Percentiles rank a stretch among this genome's conserved stretches.
phyloP scores from a whole-genome alignment of 208 protist genomes.

The Leishmania tarentolae region DNA sequence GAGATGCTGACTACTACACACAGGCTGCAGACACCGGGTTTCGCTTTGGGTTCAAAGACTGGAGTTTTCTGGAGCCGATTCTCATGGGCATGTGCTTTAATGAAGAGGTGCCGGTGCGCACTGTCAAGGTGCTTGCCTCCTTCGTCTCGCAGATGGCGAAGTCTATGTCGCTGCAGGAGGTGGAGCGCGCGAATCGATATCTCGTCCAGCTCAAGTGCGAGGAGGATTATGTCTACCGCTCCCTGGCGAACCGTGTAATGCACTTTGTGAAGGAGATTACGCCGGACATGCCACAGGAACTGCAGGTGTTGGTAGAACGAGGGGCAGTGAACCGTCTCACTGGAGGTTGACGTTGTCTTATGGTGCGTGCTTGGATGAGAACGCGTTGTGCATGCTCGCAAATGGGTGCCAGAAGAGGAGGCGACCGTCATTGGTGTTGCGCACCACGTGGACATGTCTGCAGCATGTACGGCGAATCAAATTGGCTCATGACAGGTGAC shows the following conservation, averaged over 20 bases:
- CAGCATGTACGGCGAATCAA: no score
- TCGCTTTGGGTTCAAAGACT: constrained; percentile 82
- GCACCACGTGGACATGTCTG: background rate
- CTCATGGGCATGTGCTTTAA: constrained; percentile 71
- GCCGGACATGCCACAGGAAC: constrained; percentile 83
- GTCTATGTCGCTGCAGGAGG: constrained; percentile 73
- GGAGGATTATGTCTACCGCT: constrained; percentile 85
- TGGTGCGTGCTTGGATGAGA: background rate
- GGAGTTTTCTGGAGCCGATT: constrained; percentile 70
- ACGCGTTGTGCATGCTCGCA: background rate
- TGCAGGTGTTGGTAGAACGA: constrained; percentile 78
- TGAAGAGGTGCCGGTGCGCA: constrained; percentile 36
- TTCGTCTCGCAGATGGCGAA: constrained; percentile 69
- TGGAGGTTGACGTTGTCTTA: background rate
- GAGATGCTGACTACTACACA: constrained; percentile 70
- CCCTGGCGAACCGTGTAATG: constrained; percentile 67
- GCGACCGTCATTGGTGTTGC: background rate
- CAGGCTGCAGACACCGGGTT: constrained; percentile 68
- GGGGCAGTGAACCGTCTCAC: constrained; percentile 47
- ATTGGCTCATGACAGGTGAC: background rate
- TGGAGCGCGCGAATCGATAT: constrained; percentile 88
- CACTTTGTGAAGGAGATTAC: constrained; percentile 93
- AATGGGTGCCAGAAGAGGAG: background rate
- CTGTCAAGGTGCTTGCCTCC: constrained; percentile 64
- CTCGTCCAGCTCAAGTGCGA: constrained; percentile 71